phyloP scores from a whole-genome alignment of 139 green algal genomes.

The Astrephomene gubernaculifera region DNA sequence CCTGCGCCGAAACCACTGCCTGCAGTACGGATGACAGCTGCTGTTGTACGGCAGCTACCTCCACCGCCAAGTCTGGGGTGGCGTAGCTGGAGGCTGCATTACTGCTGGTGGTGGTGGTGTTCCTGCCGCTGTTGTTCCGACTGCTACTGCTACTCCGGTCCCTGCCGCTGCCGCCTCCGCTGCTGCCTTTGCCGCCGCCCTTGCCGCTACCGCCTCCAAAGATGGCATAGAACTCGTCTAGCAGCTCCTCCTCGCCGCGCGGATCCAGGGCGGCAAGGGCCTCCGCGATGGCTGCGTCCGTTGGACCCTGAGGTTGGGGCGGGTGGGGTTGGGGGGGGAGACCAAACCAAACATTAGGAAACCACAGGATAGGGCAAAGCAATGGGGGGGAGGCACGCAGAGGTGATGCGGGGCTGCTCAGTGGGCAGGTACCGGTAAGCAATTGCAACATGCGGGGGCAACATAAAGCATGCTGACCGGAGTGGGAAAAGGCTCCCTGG shows the following conservation, averaged over 20 bases:
- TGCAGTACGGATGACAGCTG: constrained; percentile 16
- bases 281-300: constrained; percentile 11
- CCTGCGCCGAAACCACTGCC: constrained; percentile 20
- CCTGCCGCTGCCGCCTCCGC: neutral
- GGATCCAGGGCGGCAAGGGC: neutral
- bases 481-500: too few species aligned
- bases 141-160: neutral
- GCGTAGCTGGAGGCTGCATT: too few species aligned
- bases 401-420: too few species aligned
- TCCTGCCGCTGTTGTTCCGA: too few species aligned
- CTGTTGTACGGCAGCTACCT: constrained; percentile 39
- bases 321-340: too few species aligned
- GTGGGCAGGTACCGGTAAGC: too few species aligned
- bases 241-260: neutral
- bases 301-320: constrained; percentile 34
- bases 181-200: neutral
- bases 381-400: too few species aligned
- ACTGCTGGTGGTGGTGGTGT: too few species aligned
- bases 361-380: too few species aligned
- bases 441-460: too few species aligned
- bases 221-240: constrained; percentile 15
- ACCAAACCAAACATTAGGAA: too few species aligned
- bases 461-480: too few species aligned
- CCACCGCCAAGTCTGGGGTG: neutral
- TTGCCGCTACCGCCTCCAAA: constrained; percentile 12